Evolutionary conservation across 23 red algal genomes (phyloP).

Genomic region (Gracilaria vermiculophylla): DNA sequence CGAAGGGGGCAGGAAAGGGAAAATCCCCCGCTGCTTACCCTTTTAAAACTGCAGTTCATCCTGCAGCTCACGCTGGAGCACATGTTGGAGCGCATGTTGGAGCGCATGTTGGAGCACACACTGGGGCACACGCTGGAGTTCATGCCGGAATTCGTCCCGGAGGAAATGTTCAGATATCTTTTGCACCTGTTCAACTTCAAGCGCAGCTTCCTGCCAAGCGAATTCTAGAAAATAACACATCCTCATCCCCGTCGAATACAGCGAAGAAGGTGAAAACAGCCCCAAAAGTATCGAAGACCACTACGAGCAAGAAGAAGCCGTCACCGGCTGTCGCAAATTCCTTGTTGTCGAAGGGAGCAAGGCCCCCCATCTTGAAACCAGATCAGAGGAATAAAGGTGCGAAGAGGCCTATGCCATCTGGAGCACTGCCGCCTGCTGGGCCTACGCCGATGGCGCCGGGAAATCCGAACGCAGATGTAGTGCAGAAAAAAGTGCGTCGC

Average conservation of each 20-base stretch:
- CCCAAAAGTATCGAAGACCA: not conserved
- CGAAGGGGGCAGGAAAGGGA: constrained; percentile 11
- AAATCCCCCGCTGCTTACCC: not conserved
- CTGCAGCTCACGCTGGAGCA: not conserved
- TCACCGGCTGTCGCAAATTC: not conserved
- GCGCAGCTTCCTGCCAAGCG: not conserved
- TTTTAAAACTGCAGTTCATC: not conserved
- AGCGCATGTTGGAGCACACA: too few relatives aligned
- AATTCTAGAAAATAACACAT: not conserved
- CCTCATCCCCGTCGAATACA: not conserved
- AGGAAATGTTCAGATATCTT: not conserved
- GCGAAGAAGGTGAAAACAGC: constrained; percentile 17
- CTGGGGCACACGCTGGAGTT: too few relatives aligned
- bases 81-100: too few relatives aligned
- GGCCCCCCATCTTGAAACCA: not conserved
- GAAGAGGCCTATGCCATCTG: not conserved
- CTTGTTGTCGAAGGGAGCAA: not conserved
- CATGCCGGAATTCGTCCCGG: not conserved
- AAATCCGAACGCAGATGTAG: not conserved
- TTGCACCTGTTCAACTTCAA: not conserved
- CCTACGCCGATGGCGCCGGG: not conserved
- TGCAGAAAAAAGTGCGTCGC: constrained; percentile 8
- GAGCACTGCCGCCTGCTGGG: not conserved
- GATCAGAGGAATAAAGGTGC: constrained; percentile 6
- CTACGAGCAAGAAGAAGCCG: constrained; percentile 12